Evolutionary conservation across 1,284 basidiomycete genomes (phyloP).

Genomic region (Polyporus tsugae): DNA sequence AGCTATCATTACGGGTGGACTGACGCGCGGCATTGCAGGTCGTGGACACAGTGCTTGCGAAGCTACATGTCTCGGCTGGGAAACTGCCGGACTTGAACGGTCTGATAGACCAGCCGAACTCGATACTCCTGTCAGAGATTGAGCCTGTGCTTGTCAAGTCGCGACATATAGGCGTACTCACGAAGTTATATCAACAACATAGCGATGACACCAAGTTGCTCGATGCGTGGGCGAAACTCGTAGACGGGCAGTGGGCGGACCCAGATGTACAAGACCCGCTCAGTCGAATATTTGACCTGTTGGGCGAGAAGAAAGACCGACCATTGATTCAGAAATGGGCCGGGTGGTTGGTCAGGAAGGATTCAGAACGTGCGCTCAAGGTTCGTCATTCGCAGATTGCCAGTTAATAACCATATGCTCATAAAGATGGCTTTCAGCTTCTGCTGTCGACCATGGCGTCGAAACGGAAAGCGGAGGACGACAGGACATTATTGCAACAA

Average conservation of each 20-base stretch:
- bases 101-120: constrained; percentile 67
- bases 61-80: constrained; percentile 69
- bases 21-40: constrained; percentile 46
- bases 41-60: constrained; percentile 85
- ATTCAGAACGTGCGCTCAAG: constrained; percentile 76
- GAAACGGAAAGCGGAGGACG: constrained; percentile 65
- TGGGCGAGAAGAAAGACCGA: constrained; percentile 69
- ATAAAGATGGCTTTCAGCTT: constrained; percentile 49
- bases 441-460: constrained; percentile 59
- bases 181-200: constrained; percentile 66
- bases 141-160: constrained; percentile 63
- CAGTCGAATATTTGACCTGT: constrained; percentile 68
- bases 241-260: constrained; percentile 76
- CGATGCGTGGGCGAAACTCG: constrained; percentile 75
- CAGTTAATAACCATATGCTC: background rate
- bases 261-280: constrained; percentile 74
- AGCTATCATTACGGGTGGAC: constrained; percentile 29
- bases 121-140: constrained; percentile 69
- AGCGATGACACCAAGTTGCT: constrained; percentile 70
- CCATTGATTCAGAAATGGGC: constrained; percentile 76
- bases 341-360: constrained; percentile 80
- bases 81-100: constrained; percentile 69
- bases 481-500: constrained; percentile 61
- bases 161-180: constrained; percentile 70
- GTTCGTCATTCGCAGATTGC: constrained; percentile 46